Conservation (phyloP, 306 rosid genomes). For the Dryas drummondii region DNA sequence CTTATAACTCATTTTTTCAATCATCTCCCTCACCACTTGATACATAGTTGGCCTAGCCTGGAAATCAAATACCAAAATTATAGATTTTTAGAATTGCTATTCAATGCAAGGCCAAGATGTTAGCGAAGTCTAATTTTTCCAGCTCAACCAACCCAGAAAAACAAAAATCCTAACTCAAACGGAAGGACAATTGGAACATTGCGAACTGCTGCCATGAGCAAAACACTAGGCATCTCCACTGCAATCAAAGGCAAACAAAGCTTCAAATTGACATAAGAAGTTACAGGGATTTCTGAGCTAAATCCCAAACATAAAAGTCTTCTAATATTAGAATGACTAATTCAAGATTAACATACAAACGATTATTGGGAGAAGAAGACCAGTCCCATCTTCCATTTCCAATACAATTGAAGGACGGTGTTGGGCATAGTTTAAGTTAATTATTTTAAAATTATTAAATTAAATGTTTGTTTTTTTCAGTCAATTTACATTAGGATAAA, state of each 20-base stretch:
- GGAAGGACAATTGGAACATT: neutral
- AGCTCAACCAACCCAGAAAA: neutral
- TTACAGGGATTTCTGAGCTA: slow-evolving; percentile 11
- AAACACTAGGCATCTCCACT: slow-evolving; percentile 97
- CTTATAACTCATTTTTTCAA: slow-evolving; percentile 90
- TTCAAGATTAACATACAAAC: slow-evolving; percentile 67
- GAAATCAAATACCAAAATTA: slow-evolving; percentile 25
- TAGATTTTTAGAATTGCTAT: slow-evolving; percentile 10
- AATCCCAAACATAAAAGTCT: slow-evolving; percentile 13
- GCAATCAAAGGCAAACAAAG: slow-evolving; percentile 41
- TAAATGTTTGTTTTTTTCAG: too few species aligned
- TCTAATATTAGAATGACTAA: slow-evolving; percentile 5
- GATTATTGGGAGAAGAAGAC: slow-evolving; percentile 94
- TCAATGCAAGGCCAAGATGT: neutral
- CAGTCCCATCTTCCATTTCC: slow-evolving; percentile 98
- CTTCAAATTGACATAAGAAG: slow-evolving; percentile 19
- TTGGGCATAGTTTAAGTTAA: too few species aligned
- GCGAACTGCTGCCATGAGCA: slow-evolving; percentile 71
- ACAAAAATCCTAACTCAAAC: neutral
- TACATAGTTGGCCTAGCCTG: slow-evolving; percentile 98
- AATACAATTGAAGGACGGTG: slow-evolving; percentile 39
- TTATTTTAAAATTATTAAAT: too few species aligned
- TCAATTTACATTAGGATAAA: too few species aligned
- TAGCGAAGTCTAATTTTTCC: too few species aligned
- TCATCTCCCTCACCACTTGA: slow-evolving; percentile 92